Conservation (phyloP, 2,329 filamentous ascomycete genomes). For the Lasiodiplodia citricola region DNA sequence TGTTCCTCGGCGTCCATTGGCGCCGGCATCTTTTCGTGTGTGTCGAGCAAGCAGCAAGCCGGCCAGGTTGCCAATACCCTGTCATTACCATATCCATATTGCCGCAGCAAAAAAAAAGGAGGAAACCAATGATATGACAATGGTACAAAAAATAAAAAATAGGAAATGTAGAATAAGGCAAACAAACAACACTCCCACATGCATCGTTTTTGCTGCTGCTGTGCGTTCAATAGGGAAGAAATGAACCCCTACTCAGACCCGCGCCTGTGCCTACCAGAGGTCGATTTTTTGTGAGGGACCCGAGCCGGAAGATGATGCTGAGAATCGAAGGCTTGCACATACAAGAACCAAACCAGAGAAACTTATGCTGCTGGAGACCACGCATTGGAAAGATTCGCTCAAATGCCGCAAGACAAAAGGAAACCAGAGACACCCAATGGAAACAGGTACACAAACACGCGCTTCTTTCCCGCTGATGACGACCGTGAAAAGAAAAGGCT, state of each 20-base stretch:
- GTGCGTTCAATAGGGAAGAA: constrained; percentile 4
- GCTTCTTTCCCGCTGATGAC: constrained; percentile 20
- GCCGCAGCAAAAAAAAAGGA: not conserved
- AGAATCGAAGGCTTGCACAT: constrained; percentile 8
- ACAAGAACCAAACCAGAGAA: constrained; percentile 9
- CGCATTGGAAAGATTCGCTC: constrained; percentile 16
- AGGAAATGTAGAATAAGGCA: constrained; percentile 11
- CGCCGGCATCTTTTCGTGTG: not conserved
- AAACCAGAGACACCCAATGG: constrained; percentile 6
- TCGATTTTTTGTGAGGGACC: not conserved
- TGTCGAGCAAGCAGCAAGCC: not conserved
- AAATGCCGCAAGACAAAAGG: constrained; percentile 21
- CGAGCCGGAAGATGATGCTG: constrained; percentile 16
- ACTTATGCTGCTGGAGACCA: constrained; percentile 13
- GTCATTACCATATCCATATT: constrained; percentile 5
- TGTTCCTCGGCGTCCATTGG: not conserved
- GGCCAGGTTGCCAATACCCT: not conserved
- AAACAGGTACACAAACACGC: constrained; percentile 23
- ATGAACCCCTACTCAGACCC: constrained; percentile 1
- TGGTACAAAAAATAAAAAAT: constrained; percentile 8
- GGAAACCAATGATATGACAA: constrained; percentile 16
- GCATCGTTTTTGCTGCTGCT: constrained; percentile 4
- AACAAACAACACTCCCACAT: constrained; percentile 15
- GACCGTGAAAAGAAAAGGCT: constrained; percentile 1
- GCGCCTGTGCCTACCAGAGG: constrained; percentile 4